Percentiles rank a stretch among this genome's conserved stretches.
Evolutionary conservation across 192 early-diverging fungal genomes (phyloP).

Genomic region (Gigaspora rosea): DNA sequence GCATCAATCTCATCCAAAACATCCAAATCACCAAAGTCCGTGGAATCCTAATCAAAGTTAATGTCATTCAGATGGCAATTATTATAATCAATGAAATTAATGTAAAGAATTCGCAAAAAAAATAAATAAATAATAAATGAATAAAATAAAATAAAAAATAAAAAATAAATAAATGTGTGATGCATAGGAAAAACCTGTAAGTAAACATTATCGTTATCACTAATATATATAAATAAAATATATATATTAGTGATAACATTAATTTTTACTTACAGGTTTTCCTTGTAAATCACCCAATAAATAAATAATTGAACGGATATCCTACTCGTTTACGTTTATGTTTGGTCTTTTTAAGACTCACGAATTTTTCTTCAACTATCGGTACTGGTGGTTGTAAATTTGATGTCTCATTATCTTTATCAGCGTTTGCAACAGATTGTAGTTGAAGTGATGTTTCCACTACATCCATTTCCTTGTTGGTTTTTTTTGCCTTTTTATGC

Average conservation of each 20-base stretch:
- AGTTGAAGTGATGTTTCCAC: conserved; percentile 5
- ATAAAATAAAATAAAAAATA: too few relatives aligned
- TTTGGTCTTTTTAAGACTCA: conserved; percentile 41
- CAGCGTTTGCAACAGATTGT: not conserved
- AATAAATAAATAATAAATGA: too few relatives aligned
- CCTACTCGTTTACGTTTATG: conserved; percentile 40
- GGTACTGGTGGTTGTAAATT: conserved; percentile 26
- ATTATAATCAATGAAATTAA: not conserved
- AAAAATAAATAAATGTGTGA: too few relatives aligned
- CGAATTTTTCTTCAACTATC: conserved; percentile 41
- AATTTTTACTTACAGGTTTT: too few relatives aligned
- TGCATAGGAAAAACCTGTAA: too few relatives aligned
- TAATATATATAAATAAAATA: too few relatives aligned
- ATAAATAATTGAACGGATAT: conserved; percentile 7
- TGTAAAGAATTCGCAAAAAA: not conserved
- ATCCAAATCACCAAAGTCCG: conserved; percentile 80
- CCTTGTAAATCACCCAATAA: not conserved
- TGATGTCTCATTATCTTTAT: conserved; percentile 10
- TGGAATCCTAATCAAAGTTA: conserved; percentile 21
- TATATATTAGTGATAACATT: too few relatives aligned
- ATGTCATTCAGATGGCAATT: not conserved
- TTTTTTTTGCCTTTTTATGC: conserved; percentile 36
- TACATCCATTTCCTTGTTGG: conserved; percentile 34
- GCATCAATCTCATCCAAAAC: conserved; percentile 73
- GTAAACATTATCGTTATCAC: too few relatives aligned